phyloP scores from a whole-genome alignment of 257 asterid genomes.

The Nicotiana paniculata region DNA sequence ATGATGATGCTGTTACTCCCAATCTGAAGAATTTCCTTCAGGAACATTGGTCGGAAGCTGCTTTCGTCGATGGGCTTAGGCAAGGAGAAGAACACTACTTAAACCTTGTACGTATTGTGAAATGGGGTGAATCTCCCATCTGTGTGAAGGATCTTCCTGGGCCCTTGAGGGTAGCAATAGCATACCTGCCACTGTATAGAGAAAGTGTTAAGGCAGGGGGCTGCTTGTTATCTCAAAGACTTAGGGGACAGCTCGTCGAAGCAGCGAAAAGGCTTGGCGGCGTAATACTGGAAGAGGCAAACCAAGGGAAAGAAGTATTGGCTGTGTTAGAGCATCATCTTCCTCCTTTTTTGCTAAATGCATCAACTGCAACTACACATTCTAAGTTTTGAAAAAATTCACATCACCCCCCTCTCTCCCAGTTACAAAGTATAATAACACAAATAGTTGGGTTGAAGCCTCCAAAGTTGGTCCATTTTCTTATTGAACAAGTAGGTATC shows the following conservation, averaged over 20 bases:
- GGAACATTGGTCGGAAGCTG: constrained; percentile 81
- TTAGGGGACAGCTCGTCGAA: constrained; percentile 75
- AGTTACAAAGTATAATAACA: neutral
- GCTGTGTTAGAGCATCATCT: constrained; percentile 78
- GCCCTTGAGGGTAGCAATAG: constrained; percentile 75
- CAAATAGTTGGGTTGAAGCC: neutral
- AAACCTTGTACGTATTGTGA: constrained; percentile 52
- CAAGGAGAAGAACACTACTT: constrained; percentile 55
- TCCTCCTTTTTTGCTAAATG: constrained; percentile 64
- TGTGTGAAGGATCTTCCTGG: constrained; percentile 70
- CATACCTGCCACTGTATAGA: constrained; percentile 84
- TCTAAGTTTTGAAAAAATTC: constrained; percentile 7
- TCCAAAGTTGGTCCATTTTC: neutral
- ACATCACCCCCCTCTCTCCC: neutral
- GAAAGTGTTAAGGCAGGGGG: constrained; percentile 75
- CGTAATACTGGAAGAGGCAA: constrained; percentile 45
- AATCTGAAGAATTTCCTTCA: constrained; percentile 53
- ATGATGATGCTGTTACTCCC: constrained; percentile 72
- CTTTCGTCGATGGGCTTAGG: constrained; percentile 48
- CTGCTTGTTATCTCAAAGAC: constrained; percentile 62
- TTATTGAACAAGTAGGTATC: neutral
- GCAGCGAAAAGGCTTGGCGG: constrained; percentile 73
- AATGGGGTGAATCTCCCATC: constrained; percentile 60
- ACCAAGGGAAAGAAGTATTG: constrained; percentile 57
- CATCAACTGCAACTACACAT: constrained; percentile 13